Evolutionary conservation across 2,329 filamentous ascomycete genomes (phyloP), one percentile per base, ranked within the genome.

Genomic region (Sclerotiophoma versabilis): DNA sequence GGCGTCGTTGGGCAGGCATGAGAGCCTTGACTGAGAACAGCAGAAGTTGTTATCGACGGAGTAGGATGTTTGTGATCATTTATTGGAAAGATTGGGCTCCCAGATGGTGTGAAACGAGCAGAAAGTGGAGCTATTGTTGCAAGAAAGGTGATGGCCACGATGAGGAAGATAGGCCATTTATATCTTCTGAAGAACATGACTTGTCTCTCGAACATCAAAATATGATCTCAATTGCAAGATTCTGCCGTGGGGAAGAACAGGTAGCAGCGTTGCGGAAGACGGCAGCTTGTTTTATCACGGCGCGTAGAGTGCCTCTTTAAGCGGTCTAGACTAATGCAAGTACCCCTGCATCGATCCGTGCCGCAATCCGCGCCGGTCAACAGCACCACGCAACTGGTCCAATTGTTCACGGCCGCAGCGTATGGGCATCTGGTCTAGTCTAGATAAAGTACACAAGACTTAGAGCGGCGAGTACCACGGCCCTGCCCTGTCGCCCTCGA

Each of bases 141-240:
- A 22, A 61, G 41, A 23, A 58, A 56, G 26, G 44, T 11, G 19
- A 58, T 14, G 7, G 46, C 33, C 3, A 38, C 44, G 12, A 52
- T 17, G n/a, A 60, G 26, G 11, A 54, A 39, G 10, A 60, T 23
- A 48, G 47, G 51, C 58, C 58, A 63, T 51, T 45, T 55, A 38
- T 50, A 58, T 46, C 36, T 59, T 41, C 56, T 56, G 26, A 49
- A 17, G 17, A 61, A 58, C 58, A 58, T 62, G 41, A 45, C 43
- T 36, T 33, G 37, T 19, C 19, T 49, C 20, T 49, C 43, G 25
- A 49, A 33, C 36, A 55, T 49, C 14, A 15, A 49, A 30, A 29
- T n/a, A 14, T 38, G 29, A 36, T 19, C 15, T 25, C 23, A 42
- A 33, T 38, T 36, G n/a, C 26, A 23, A 49, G 29, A 30, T 29